Evolutionary conservation across 2,329 filamentous ascomycete genomes (phyloP), one percentile per base, ranked within the genome.

Genomic region (Alternaria infectoria): DNA sequence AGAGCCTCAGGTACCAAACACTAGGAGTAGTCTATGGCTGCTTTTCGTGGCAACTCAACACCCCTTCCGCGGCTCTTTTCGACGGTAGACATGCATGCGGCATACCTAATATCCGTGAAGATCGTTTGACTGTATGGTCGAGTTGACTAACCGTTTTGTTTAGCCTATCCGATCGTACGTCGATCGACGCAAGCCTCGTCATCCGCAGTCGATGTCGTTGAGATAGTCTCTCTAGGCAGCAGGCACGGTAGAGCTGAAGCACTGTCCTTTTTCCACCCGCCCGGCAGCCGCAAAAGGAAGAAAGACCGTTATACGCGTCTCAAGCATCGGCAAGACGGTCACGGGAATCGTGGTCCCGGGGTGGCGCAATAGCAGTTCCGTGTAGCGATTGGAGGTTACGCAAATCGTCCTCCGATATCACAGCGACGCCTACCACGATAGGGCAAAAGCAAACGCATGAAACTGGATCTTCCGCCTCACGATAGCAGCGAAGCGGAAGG

Each of bases 141-240:
- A 49, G 17, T 8, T 28, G 36, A 40, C 19, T 36, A 55, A 47
- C 45, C 32, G 32, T 45, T 60, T 56, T 1, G 11, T 25, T 19
- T 57, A 57, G 51, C 6, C 44, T 44, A 40, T 56, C 11, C 44
- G 30, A 44, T 46, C 36, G 36, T 57, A 43, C 56, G 28, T 54
- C 54, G 26, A 57, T 28, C 36, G 28, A 43, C 54, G 44, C 52
- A 57, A 59, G 58, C 54, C 23, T 54, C 43, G 45, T 55, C 15
- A 57, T 55, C 26, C 36, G 50, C 23, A 55, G 49, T 55, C 55
- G 50, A 36, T 32, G 58, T 66, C 52, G 66, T 70, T 58, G 57
- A 63, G 62, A 59, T 54, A 62, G 67, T 51, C 56, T 68, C 62
- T 66, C 62, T 66, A 69, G 67, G 69, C 70, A 70, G 59, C 67